Evolutionary conservation across 202 grass and related monocot species (phyloP), one percentile per base, ranked within the genome.

Genomic region (Zoysia matrella): DNA sequence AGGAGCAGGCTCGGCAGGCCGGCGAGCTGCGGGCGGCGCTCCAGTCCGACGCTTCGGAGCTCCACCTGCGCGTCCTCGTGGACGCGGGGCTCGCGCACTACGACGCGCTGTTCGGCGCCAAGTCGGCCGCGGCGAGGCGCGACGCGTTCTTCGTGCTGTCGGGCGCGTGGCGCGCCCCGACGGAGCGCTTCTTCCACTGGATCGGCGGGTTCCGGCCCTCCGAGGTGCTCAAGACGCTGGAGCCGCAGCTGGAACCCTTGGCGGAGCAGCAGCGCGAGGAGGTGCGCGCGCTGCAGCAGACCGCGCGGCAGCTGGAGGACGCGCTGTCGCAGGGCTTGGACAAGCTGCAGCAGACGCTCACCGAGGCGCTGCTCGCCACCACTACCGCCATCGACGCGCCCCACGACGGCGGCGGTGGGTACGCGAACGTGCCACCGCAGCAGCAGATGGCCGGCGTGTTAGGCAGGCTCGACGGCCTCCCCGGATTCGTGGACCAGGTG

Each of bases 161-260:
- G 7, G 95, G 95, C 51, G 85, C 72, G 86, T 94, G 95, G 95
- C 75, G 86, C 5, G 73, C 92, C 12, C 48, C 86, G 3, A 79
- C 86, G 1, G 92, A 94, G 83, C 86, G 92, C 0, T 85, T 93
- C 80, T 98, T 98, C 64, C 84, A 91, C 42, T 98, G 92, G 92
- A 98, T 94, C 85, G 88, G 86, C 15, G 95, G 95, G 6, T 98
- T 94, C 86, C 92, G 95, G 16, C 95, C 95, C 11, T 98, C 95
- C 47, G 95, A 94, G 41, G 72, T 94, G 2, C 77, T 98, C 75
- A 78, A 82, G 74, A 80, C 83, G 49, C 72, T 94, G 3, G 44
- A 42, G 43, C 87, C 89, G 48, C 88, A 67, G 71, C 72, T 95
- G 63, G 88, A 63, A 7, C 77, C 88, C 14, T 62, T 95, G 30